Conservation (phyloP, 2,329 filamentous ascomycete species). For the Nemania serpens region DNA sequence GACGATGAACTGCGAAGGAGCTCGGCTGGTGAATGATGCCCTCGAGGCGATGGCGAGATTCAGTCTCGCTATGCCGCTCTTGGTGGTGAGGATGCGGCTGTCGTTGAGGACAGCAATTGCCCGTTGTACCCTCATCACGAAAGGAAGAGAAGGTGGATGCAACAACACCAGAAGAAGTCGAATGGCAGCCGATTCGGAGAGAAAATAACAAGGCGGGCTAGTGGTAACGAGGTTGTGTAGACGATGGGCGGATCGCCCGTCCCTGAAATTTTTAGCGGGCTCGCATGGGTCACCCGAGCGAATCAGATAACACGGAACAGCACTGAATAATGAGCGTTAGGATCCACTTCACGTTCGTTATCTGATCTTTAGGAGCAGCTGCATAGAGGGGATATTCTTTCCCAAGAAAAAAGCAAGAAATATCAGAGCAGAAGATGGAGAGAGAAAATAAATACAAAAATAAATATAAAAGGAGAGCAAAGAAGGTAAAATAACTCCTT, state of each 20-base stretch:
- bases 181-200: constrained; percentile 12
- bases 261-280: constrained; percentile 33
- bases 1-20: constrained; percentile 41
- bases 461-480: no score
- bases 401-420: no score
- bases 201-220: constrained; percentile 26
- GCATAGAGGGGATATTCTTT: no score
- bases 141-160: constrained; percentile 11
- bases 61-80: constrained; percentile 42
- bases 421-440: no score
- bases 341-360: not conserved
- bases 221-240: constrained; percentile 17
- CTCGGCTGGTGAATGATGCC: constrained; percentile 33
- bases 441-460: no score
- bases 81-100: constrained; percentile 43
- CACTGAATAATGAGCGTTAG: not conserved
- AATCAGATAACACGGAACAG: constrained; percentile 26
- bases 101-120: constrained; percentile 46
- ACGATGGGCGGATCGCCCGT: constrained; percentile 6
- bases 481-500: no score
- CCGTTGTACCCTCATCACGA: constrained; percentile 48
- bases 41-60: constrained; percentile 38
- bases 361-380: no score
- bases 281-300: constrained; percentile 20
- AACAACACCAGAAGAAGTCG: constrained; percentile 23